Percentiles rank a stretch among this genome's conserved stretches.
Evolutionary conservation across 176 grass and related monocot genomes (phyloP).

Genomic region (Luzula sylvatica): DNA sequence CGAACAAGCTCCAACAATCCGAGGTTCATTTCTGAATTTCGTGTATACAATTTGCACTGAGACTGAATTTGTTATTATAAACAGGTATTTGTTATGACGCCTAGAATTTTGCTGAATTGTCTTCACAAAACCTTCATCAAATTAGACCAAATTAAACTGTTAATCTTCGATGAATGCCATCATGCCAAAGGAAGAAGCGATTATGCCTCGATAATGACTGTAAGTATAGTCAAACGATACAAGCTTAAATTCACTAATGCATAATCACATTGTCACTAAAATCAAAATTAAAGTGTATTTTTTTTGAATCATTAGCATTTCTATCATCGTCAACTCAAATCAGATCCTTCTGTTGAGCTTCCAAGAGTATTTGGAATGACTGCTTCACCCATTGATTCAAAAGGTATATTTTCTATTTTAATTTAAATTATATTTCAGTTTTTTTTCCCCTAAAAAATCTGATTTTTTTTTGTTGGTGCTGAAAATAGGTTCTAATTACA

Average conservation of each 20-base stretch:
- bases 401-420: conserved; percentile 25
- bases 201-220: conserved; percentile 69
- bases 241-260: too few species aligned
- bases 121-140: conserved; percentile 52
- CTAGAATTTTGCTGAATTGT: conserved; percentile 73
- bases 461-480: neutral
- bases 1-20: neutral
- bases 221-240: conserved; percentile 7
- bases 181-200: conserved; percentile 29
- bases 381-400: conserved; percentile 49
- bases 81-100: conserved; percentile 77
- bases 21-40: conserved; percentile 23
- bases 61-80: conserved; percentile 3
- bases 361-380: conserved; percentile 84
- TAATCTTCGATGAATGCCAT: conserved; percentile 92
- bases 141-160: conserved; percentile 39
- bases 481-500: conserved; percentile 5
- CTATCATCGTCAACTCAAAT: conserved; percentile 48
- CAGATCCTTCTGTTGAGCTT: conserved; percentile 23
- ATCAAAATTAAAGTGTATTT: too few species aligned
- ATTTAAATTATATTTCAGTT: conserved; percentile 5
- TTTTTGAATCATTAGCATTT: conserved; percentile 39
- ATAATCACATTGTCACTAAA: too few species aligned
- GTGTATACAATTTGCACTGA: neutral
- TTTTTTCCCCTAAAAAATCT: neutral